phyloP scores from a whole-genome alignment of 106 monocot species.

The Cymbidium sinense region DNA sequence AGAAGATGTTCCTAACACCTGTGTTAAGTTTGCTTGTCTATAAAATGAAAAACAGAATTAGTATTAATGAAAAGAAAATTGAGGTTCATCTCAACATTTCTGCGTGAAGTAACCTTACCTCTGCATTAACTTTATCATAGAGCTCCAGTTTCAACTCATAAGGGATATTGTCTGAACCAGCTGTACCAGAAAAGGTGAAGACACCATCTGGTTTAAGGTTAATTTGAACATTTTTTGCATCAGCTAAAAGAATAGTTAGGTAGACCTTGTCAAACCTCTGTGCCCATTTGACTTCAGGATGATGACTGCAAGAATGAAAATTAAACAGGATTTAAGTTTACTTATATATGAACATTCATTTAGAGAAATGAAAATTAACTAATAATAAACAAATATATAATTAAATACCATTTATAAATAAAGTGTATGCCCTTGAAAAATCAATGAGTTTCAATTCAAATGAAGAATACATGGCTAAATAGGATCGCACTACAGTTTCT shows the following conservation, averaged over 20 bases:
- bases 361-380: too few species aligned
- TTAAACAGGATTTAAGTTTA: too few species aligned
- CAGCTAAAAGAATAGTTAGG: constrained; percentile 66
- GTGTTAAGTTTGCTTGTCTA: constrained; percentile 83
- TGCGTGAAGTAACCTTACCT: constrained; percentile 36
- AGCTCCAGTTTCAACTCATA: constrained; percentile 75
- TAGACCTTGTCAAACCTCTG: constrained; percentile 83
- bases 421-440: too few species aligned
- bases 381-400: too few species aligned
- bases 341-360: too few species aligned
- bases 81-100: background rate
- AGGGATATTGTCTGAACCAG: constrained; percentile 41
- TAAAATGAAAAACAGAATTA: constrained; percentile 5
- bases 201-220: constrained; percentile 75
- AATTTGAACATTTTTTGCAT: constrained; percentile 73
- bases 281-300: constrained; percentile 94
- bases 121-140: constrained; percentile 74
- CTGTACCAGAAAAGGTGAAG: constrained; percentile 63
- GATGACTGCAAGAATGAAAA: constrained; percentile 43
- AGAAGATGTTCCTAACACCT: constrained; percentile 66
- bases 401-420: too few species aligned
- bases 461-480: too few species aligned
- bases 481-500: too few species aligned
- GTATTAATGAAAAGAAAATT: background rate
- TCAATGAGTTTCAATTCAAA: too few species aligned